A percentile compares a stretch with the other conserved stretches of the same genome.
These are phyloP conservation scores for Chrysoporthe deuterocubensis DNA, from an alignment of 2,329 filamentous ascomycete species.

Conservation along the genomic window DNA sequence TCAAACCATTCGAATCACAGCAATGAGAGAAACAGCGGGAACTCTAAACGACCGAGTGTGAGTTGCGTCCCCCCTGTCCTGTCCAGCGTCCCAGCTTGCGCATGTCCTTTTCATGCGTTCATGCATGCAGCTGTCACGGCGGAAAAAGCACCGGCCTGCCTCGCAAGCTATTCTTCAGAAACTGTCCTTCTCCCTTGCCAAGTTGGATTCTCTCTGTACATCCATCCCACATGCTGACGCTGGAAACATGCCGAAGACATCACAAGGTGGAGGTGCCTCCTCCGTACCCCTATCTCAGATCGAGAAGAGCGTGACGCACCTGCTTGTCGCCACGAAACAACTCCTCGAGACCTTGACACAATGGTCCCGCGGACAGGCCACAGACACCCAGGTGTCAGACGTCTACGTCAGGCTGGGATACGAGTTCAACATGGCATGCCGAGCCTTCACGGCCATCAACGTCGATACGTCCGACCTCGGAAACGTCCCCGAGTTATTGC, in stretches of 20 bases:
- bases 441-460: slow-evolving; percentile 94
- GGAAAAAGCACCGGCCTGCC: background rate
- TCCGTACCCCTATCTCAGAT: slow-evolving; percentile 87
- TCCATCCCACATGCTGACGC: slow-evolving; percentile 32
- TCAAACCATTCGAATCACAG: slow-evolving; percentile 51
- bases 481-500: slow-evolving; percentile 89
- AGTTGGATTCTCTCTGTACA: background rate
- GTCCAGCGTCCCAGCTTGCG: slow-evolving; percentile 11
- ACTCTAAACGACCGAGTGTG: slow-evolving; percentile 61
- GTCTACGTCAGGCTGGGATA: slow-evolving; percentile 97
- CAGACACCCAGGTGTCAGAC: slow-evolving; percentile 94
- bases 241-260: slow-evolving; percentile 39
- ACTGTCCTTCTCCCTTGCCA: background rate
- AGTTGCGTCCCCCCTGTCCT: slow-evolving; percentile 42
- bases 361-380: slow-evolving; percentile 92
- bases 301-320: slow-evolving; percentile 97
- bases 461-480: slow-evolving; percentile 94
- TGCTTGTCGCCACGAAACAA: slow-evolving; percentile 96
- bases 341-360: slow-evolving; percentile 95
- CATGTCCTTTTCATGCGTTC: slow-evolving; percentile 28
- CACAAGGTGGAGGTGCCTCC: slow-evolving; percentile 52
- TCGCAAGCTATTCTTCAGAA: background rate
- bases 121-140: background rate
- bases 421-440: slow-evolving; percentile 98
- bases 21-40: slow-evolving; percentile 43